A percentile compares a stretch with the other conserved stretches of the same genome.
These are phyloP conservation scores for Ricinus communis DNA, from an alignment of 345 rosid species.

Conservation along the genomic window DNA sequence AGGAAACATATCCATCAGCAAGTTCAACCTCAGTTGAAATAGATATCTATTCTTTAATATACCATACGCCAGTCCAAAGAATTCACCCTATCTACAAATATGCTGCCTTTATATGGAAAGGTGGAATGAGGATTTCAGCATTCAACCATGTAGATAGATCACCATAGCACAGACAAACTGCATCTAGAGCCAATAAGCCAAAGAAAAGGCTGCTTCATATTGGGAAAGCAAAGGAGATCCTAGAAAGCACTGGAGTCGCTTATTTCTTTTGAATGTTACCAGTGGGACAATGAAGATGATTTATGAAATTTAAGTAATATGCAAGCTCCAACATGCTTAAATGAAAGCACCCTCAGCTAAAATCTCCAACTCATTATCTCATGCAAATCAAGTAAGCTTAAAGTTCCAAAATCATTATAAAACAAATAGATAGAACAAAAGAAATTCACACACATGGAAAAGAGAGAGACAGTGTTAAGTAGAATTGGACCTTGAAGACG, in stretches of 20 bases:
- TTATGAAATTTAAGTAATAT: background rate
- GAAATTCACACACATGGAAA: background rate
- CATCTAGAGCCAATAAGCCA: background rate
- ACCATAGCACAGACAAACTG: background rate
- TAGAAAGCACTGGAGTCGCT: background rate
- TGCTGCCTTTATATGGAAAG: background rate
- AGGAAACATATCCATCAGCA: no score
- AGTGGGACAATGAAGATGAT: background rate
- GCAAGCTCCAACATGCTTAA: background rate
- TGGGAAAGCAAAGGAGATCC: background rate
- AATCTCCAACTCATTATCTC: background rate
- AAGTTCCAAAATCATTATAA: conserved; percentile 8
- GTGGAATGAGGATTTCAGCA: background rate
- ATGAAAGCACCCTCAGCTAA: background rate
- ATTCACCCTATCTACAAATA: background rate
- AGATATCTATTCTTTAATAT: no score
- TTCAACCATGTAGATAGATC: background rate
- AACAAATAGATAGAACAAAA: conserved; percentile 2
- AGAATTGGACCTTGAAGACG: conserved; percentile 64
- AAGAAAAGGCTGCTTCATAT: background rate
- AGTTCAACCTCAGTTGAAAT: no score
- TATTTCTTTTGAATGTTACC: background rate
- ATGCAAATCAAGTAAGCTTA: conserved; percentile 6
- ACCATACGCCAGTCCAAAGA: no score
- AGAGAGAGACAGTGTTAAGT: background rate